Evolutionary conservation across 306 rosid species (phyloP).

Genomic region (Sicyos baderoa): DNA sequence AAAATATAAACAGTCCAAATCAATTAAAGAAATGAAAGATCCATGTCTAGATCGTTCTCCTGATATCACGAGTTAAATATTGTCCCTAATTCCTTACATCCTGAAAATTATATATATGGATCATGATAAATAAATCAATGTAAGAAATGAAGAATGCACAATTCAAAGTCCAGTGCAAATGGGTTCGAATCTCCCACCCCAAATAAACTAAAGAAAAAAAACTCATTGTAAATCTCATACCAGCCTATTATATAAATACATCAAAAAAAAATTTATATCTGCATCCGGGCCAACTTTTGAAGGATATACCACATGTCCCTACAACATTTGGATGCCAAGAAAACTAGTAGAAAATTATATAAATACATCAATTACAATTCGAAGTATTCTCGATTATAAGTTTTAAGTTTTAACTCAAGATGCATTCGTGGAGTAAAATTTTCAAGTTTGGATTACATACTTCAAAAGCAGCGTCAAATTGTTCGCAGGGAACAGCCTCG

Average conservation of each 20-base stretch:
- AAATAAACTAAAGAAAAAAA: no score
- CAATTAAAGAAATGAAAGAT: background rate
- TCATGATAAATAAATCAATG: background rate
- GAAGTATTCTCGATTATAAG: no score
- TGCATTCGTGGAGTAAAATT: background rate
- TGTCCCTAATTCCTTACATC: background rate
- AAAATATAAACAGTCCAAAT: background rate
- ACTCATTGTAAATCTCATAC: no score
- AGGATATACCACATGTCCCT: no score
- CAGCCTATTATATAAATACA: no score
- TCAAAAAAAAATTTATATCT: no score
- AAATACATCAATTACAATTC: no score
- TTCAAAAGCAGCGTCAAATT: conserved; percentile 83
- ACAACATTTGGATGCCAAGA: no score
- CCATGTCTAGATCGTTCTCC: background rate
- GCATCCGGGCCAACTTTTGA: no score
- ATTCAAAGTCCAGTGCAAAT: background rate
- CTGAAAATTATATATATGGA: background rate
- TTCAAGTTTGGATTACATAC: conserved; percentile 26
- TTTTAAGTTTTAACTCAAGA: no score
- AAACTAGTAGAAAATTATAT: no score
- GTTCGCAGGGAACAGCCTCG: conserved; percentile 92
- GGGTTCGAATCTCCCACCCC: no score
- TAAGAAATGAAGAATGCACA: background rate
- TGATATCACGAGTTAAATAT: background rate